Base-by-base conservation (phyloP, 139 green algal genomes). In the Chara braunii region DNA sequence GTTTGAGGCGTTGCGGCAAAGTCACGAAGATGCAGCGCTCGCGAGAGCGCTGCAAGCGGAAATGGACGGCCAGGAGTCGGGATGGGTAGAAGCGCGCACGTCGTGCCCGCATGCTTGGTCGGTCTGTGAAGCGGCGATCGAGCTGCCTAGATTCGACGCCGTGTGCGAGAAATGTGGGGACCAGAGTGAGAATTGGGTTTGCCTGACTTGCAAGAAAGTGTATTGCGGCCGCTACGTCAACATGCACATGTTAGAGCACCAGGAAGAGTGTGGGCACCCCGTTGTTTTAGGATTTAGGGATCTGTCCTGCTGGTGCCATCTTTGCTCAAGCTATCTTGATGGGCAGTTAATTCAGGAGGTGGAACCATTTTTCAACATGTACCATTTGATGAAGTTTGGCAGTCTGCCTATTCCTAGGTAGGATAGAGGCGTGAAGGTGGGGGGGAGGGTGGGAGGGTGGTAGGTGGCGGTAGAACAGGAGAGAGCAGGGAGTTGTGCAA, bases 271-370 rank as follows among this genome's bases (percentile, higher is more conserved):
- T 24, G 37, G 9, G 4, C 66, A 75, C 44, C 62, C 57, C 5
- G 6, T 75, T 26, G 66, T 44, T 23, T 24, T 68, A 32, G 60
- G 66, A 26, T 72, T 75, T 43, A 75, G 67, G 23, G 67, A 76
- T 43, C 60, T 76, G 1, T 76, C 67, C 0, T 26, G 70, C 33
- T 76, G 67, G 67, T 76, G 67, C 35, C 71, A 72, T 34, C 23
- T 23, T 12, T 76, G 67, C 26, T 40, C 51, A 7, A 11, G 28
- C 22, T 76, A 76, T 33, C 59, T 76, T 28, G 60, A 76, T 23
- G 67, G 35, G 5, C 24, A 58, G 14, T 32, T 9, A 7, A 73
- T 74, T 22, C 34, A 23, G 24, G 28, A 68, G 33, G 33, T 76
- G 64, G 22, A 29, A 11, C 67, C 67, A 2, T 23, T 36, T 32